Percentiles rank a stretch among this genome's conserved stretches.
These are phyloP conservation scores for Cystobasidiaceae sp. DNA, from an alignment of 1,284 basidiomycete species.

Conservation along the genomic window DNA sequence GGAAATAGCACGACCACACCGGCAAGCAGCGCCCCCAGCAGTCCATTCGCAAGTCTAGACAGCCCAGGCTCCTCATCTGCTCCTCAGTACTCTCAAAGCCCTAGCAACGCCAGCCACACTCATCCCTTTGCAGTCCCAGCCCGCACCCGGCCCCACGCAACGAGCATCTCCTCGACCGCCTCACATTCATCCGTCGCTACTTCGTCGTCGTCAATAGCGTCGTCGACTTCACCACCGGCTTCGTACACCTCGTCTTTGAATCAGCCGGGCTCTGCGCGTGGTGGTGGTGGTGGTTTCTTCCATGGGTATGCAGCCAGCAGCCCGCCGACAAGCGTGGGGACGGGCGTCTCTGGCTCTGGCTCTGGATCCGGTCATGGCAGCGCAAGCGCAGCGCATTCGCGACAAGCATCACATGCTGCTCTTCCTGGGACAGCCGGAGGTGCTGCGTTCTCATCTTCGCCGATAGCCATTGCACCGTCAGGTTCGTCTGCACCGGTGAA, in stretches of 20 bases:
- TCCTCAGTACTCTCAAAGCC: too few relatives aligned
- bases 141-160: not conserved
- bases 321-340: not conserved
- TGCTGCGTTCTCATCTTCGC: not conserved
- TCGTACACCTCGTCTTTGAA: not conserved
- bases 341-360: not conserved
- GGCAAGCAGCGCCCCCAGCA: too few relatives aligned
- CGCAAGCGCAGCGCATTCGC: not conserved
- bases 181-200: not conserved
- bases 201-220: not conserved
- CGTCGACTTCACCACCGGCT: conserved; percentile 1
- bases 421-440: not conserved
- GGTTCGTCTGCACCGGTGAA: not conserved
- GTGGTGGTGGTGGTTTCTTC: not conserved
- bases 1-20: too few relatives aligned
- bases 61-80: too few relatives aligned
- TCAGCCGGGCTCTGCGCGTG: not conserved
- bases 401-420: not conserved
- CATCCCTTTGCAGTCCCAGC: not conserved
- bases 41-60: too few relatives aligned
- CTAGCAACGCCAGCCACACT: too few relatives aligned
- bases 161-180: not conserved
- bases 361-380: not conserved
- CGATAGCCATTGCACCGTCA: not conserved
- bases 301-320: not conserved